Percentiles rank a stretch among this genome's conserved stretches.
Evolutionary conservation across 768 basidiomycete species (phyloP).

Genomic region (Suillus bovinus): DNA sequence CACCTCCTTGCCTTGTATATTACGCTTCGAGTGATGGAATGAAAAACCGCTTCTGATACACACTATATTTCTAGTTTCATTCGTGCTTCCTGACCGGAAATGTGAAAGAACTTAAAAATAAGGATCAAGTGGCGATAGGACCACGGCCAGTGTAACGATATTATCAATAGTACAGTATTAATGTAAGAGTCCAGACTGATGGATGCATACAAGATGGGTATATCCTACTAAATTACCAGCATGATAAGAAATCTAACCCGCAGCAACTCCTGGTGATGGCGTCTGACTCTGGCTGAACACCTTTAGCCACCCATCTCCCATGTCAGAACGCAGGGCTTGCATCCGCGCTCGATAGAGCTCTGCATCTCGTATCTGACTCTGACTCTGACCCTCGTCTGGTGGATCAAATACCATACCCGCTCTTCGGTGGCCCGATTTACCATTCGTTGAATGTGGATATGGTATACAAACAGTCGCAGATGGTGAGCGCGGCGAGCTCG

Average conservation of each 20-base stretch:
- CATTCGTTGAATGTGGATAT: conserved; percentile 18
- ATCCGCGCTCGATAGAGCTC: conserved; percentile 77
- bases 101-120: neutral
- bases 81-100: neutral
- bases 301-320: conserved; percentile 89
- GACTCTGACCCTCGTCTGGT: conserved; percentile 4
- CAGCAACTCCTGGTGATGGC: conserved; percentile 13
- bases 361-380: conserved; percentile 47
- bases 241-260: conserved; percentile 10
- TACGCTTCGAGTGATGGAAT: conserved; percentile 1
- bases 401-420: conserved; percentile 52
- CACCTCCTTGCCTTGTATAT: too few species aligned
- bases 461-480: conserved; percentile 21
- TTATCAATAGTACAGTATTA: neutral
- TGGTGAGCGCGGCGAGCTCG: conserved; percentile 12
- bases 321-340: conserved; percentile 81
- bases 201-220: conserved; percentile 2
- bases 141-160: neutral
- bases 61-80: neutral
- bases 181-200: conserved; percentile 2
- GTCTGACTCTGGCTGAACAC: conserved; percentile 71
- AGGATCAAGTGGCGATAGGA: neutral
- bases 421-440: conserved; percentile 15
- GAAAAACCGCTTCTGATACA: neutral
- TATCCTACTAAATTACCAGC: conserved; percentile 2